Evolutionary conservation across 768 basidiomycete genomes (phyloP), one percentile per base, ranked within the genome.

Genomic region (Lactarius quietus): DNA sequence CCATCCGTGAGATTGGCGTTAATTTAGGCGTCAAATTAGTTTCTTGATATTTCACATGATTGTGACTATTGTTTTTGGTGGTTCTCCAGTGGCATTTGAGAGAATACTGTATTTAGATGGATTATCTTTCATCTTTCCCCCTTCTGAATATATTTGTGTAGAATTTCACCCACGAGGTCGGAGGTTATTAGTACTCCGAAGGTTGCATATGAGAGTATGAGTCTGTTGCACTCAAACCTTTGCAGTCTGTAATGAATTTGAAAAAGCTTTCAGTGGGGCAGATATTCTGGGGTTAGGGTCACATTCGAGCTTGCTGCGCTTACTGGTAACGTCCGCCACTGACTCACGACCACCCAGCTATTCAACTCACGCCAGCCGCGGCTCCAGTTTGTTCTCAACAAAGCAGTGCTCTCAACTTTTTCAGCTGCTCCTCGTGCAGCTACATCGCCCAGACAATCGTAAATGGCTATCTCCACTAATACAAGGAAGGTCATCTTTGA

Each of bases 401-500:
- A n/a, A 59, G 33, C 14, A 29, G 9, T 39, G 52, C 52, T 39
- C n/a, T 7, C 17, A 26, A 18, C 43, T 38, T 45, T 55, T 15
- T 18, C 14, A n/a, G 18, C 53, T 33, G 8, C 23, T 53, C 14
- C 18, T 10, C 17, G 48, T 36, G 6, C 31, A 29, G 18, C 20
- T 14, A 1, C 41, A 45, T 31, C 26, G 43, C 14, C 3, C 17
- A 10, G 31, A 38, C 7, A 15, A 20, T 20, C 23, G 31, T 29
- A 8, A 33, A 33, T 73, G 72, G 68, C 68, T 6, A 62, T 72
- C 14, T 72, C 72, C 20, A 23, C 69, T 28, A 65, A 65, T 3
- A 70, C 70, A 18, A 75, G 68, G 62, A 70, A 70, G 26, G 65
- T 65, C 17, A 56, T 75, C 15, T 10, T 75, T n/a, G 72, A 75